Evolutionary conservation across 352 stramenopile species (phyloP), one percentile per base, ranked within the genome.

Genomic region (Globisporangium alternatum): DNA sequence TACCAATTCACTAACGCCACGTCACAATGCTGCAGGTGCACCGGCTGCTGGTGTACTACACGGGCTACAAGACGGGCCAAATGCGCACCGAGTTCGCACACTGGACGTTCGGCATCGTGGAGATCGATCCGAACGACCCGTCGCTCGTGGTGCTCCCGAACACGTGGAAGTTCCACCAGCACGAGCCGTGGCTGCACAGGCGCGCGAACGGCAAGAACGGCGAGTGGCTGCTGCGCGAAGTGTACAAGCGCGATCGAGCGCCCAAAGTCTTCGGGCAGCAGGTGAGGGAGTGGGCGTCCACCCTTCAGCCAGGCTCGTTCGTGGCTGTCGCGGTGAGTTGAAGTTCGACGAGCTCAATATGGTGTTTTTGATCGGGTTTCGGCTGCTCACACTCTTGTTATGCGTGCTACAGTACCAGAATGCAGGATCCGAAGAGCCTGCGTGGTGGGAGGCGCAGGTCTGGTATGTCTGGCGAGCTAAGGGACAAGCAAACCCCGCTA

Each of bases 21-120:
- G 6, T 52, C 47, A 51, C 22, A 28, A 52, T 52, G 45, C 17
- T 58, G 21, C 48, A 86, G 77, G 74, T 86, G 13, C 66, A 90
- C 67, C 90, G 90, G 56, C 22, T 94, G 12, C 88, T 94, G 31
- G 86, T 94, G 30, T 88, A 91, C 59, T 94, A 94, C 65, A 92
- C 83, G 35, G 86, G 74, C 31, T 94, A 94, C 76, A 88, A 87
- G 70, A 94, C 86, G 0, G 81, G 81, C 3, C 55, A 65, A 21
- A 92, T 92, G 83, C 83, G 86, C 17, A 62, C 68, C 35, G 62
- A 84, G 44, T 87, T 76, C 21, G 69, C 80, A 17, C 71, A 88
- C 59, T 94, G 86, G 86, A 74, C 86, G 31, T 94, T 92, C 30
- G 86, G 86, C 1, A 48, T 88, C 31, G 69, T 94, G 33, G 61